Conservation (phyloP, 129 eudicot genomes). For the Helichrysum umbraculigerum region DNA sequence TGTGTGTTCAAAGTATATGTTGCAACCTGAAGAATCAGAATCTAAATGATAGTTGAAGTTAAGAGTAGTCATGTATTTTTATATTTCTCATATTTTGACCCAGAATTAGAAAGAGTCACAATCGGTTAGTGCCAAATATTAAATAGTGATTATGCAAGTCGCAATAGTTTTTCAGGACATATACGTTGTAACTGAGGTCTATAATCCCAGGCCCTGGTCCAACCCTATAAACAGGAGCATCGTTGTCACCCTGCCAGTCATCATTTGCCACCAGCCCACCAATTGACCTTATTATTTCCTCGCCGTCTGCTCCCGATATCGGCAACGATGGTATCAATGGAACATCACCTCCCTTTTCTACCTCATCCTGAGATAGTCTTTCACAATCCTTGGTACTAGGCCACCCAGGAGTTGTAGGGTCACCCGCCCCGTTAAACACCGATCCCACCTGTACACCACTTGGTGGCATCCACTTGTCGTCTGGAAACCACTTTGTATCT, state of each 20-base stretch:
- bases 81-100: too few relatives aligned
- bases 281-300: conserved; percentile 55
- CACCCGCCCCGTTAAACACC: conserved; percentile 67
- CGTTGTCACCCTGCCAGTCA: conserved; percentile 79
- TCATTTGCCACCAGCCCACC: conserved; percentile 68
- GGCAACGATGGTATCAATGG: conserved; percentile 87
- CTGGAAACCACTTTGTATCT: conserved; percentile 61
- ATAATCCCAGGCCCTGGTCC: conserved; percentile 85
- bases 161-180: background rate
- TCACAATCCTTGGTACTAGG: conserved; percentile 61
- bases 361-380: conserved; percentile 61
- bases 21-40: too few relatives aligned
- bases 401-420: conserved; percentile 93
- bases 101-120: too few relatives aligned
- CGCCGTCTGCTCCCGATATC: conserved; percentile 74
- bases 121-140: background rate
- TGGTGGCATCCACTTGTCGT: conserved; percentile 85
- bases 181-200: conserved; percentile 60
- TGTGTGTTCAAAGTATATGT: too few relatives aligned
- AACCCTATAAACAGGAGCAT: conserved; percentile 69
- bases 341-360: conserved; percentile 66
- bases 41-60: too few relatives aligned
- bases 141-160: background rate
- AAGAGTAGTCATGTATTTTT: too few relatives aligned
- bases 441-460: conserved; percentile 92